phyloP scores from a whole-genome alignment of 768 basidiomycete species.

The Lactarius quietus region DNA sequence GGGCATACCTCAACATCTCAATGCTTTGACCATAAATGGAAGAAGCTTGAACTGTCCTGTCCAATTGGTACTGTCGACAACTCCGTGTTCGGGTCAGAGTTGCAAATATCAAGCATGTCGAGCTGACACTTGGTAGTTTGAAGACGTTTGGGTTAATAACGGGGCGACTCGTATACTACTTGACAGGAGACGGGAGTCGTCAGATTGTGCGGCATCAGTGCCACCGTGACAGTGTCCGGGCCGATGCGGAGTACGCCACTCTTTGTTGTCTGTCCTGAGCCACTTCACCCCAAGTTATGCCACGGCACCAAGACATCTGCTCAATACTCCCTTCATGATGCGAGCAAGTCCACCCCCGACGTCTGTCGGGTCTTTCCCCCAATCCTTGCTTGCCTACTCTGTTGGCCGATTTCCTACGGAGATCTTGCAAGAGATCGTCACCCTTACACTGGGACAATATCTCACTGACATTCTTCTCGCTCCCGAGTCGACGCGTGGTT shows the following conservation, averaged over 20 bases:
- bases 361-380: neutral
- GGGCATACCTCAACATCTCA: too few species aligned
- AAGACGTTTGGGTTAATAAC: too few species aligned
- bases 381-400: neutral
- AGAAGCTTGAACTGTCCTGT: too few species aligned
- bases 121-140: too few species aligned
- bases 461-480: constrained; percentile 12
- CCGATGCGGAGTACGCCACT: neutral
- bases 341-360: neutral
- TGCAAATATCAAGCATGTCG: too few species aligned
- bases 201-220: too few species aligned
- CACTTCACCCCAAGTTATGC: neutral
- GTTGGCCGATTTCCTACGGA: constrained; percentile 6
- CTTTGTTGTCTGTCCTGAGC: neutral
- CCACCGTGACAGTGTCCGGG: neutral
- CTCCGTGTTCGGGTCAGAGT: too few species aligned
- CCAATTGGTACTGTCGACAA: too few species aligned
- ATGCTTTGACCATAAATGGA: too few species aligned
- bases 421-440: constrained; percentile 9
- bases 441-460: constrained; percentile 7
- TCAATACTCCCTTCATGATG: neutral
- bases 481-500: constrained; percentile 2
- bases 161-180: too few species aligned
- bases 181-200: too few species aligned
- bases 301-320: neutral